Evolutionary conservation across 495 filamentous ascomycete species (phyloP), one percentile per base, ranked within the genome.

Genomic region (Penicillium odoratum): DNA sequence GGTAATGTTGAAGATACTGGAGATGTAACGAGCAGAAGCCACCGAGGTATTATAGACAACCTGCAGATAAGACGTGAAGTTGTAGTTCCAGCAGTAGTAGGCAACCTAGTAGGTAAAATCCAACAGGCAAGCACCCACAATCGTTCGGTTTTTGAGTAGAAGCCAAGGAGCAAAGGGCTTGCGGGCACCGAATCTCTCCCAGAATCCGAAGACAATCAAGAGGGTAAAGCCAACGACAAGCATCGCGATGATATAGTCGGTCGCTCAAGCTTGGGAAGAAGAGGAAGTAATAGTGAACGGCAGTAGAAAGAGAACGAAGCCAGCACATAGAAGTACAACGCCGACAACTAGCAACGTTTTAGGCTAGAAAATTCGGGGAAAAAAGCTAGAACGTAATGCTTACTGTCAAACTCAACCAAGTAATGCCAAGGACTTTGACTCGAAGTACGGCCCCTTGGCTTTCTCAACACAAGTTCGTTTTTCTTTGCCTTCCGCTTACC

Each of bases 41-140:
- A 91, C 55, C 51, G 55, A 74, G 3, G 87, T 13, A 9, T 75
- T 71, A 63, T 86, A 78, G 46, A 92, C 89, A 3, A 89, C 88
- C 73, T 89, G 86, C 2, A 93, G 75, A 71, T 84, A 91, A 5
- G 85, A 89, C 36, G 70, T 70, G 71, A 89, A 86, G 68, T 83
- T 86, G 53, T 66, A 71, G 66, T 81, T 75, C 81, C 70, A 82
- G 46, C 60, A 65, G 51, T 63, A 65, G 51, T 64, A 66, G 15
- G 78, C 80, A 57, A 88, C 58, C 55, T 85, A 86, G 10, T 87
- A 69, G 3, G 69, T 69, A 18, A 68, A 67, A 21, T 80, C 74
- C 6, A 87, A 65, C 4, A 86, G 55, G 48, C 78, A 83, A 16
- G 83, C 81, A n/a, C 82, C 82, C 0, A 87, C 56, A 34, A 88